phyloP scores from a whole-genome alignment of 2,329 filamentous ascomycete genomes.

The Microcyclospora pomicola region DNA sequence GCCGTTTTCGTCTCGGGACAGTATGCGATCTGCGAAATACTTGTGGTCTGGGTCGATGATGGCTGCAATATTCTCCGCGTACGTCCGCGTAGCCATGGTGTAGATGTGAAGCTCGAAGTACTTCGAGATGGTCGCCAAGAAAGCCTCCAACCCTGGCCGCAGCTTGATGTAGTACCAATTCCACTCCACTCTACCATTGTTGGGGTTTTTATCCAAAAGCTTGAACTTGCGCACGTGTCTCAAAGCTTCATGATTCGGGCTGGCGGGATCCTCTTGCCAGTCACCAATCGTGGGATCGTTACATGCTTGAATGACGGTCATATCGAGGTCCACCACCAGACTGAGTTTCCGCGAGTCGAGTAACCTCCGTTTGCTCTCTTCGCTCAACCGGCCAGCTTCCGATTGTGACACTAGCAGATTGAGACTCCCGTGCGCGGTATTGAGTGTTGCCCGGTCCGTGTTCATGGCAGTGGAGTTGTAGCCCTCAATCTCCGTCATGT shows the following conservation, averaged over 20 bases:
- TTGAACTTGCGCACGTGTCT: conserved; percentile 83
- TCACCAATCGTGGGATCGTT: conserved; percentile 93
- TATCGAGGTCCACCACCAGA: conserved; percentile 90
- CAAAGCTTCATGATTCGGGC: conserved; percentile 82
- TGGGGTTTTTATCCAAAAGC: conserved; percentile 69
- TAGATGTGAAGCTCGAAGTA: conserved; percentile 95
- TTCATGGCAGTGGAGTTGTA: conserved; percentile 72
- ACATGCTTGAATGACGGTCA: conserved; percentile 96
- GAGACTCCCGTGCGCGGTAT: conserved; percentile 87
- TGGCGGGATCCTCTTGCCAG: conserved; percentile 78
- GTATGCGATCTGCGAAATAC: conserved; percentile 85
- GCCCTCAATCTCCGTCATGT: conserved; percentile 71
- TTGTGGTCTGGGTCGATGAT: conserved; percentile 84
- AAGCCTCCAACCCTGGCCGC: conserved; percentile 70
- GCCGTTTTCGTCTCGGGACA: conserved; percentile 93
- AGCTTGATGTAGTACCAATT: conserved; percentile 98
- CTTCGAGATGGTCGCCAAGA: conserved; percentile 62
- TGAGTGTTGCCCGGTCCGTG: conserved; percentile 76
- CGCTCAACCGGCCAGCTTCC: conserved; percentile 69
- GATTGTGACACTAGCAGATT: conserved; percentile 70
- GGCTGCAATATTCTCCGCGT: conserved; percentile 78
- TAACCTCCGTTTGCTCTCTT: conserved; percentile 72
- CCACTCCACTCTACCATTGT: conserved; percentile 41
- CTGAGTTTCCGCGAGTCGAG: conserved; percentile 72
- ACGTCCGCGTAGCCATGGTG: conserved; percentile 97